Percentiles rank a stretch among this genome's conserved stretches.
Conservation (phyloP, 257 asterid species). For the Eucommia ulmoides region DNA sequence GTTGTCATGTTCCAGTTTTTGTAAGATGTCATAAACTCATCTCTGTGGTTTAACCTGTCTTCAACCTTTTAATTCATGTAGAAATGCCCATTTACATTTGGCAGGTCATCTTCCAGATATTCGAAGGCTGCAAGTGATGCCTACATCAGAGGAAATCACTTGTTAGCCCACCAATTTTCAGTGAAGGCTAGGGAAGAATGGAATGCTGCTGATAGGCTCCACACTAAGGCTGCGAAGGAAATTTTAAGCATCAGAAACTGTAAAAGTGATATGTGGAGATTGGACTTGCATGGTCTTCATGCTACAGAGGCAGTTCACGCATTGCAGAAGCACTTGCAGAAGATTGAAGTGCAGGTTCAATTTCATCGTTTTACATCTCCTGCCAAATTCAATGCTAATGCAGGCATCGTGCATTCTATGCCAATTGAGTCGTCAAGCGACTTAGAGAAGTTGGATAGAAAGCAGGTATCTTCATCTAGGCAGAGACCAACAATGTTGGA, state of each 20-base stretch:
- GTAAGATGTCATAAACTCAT: background rate
- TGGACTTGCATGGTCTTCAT: constrained; percentile 97
- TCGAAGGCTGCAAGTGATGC: constrained; percentile 74
- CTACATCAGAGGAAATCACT: constrained; percentile 65
- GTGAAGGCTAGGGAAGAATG: constrained; percentile 66
- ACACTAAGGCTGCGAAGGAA: constrained; percentile 74
- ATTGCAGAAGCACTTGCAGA: constrained; percentile 46
- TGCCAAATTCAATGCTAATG: constrained; percentile 15
- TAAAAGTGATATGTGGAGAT: constrained; percentile 58
- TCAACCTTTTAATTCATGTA: too few relatives aligned
- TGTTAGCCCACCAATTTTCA: constrained; percentile 49
- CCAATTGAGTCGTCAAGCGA: constrained; percentile 17
- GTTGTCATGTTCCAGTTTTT: background rate
- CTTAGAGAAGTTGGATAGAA: constrained; percentile 21
- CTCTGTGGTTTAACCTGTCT: too few relatives aligned
- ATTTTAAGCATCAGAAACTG: constrained; percentile 48
- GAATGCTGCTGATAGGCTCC: constrained; percentile 56
- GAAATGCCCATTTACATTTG: constrained; percentile 11
- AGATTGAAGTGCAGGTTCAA: constrained; percentile 39
- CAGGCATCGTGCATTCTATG: constrained; percentile 17
- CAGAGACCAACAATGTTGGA: constrained; percentile 40
- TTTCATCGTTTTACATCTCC: constrained; percentile 12
- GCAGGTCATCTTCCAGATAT: constrained; percentile 69
- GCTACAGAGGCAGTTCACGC: constrained; percentile 84
- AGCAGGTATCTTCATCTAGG: constrained; percentile 17